A percentile compares a stretch with the other conserved stretches of the same genome.
phyloP scores from a whole-genome alignment of 2,329 filamentous ascomycete species.

The Xylaria multiplex region DNA sequence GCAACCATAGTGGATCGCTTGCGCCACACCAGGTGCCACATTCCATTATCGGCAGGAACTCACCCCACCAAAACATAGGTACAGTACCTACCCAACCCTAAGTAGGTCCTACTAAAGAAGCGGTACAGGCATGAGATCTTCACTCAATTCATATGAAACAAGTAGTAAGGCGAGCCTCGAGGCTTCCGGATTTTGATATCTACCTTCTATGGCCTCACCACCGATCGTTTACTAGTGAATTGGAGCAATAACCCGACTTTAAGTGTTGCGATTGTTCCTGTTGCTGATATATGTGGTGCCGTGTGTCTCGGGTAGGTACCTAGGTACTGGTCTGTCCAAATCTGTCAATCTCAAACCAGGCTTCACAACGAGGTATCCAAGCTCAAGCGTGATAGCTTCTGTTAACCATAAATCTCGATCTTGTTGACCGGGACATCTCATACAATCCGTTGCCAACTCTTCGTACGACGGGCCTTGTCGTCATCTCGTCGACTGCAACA shows the following conservation, averaged over 20 bases:
- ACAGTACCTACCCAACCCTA: not conserved
- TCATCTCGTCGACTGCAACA: not conserved
- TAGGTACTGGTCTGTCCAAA: no score
- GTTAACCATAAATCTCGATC: not conserved
- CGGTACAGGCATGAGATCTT: not conserved
- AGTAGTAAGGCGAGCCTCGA: slow-evolving; percentile 3
- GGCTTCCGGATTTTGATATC: not conserved
- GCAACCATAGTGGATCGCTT: no score
- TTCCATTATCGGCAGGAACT: not conserved
- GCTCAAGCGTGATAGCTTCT: not conserved
- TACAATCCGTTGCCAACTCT: slow-evolving; percentile 2
- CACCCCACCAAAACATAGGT: not conserved
- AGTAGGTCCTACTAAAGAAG: not conserved
- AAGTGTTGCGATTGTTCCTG: no score
- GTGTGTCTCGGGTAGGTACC: no score
- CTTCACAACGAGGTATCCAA: no score
- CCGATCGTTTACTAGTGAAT: not conserved
- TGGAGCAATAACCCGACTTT: no score
- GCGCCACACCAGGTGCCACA: no score
- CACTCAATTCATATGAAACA: not conserved
- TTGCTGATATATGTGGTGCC: no score
- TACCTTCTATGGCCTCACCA: not conserved
- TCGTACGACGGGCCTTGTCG: not conserved
- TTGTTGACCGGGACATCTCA: not conserved
- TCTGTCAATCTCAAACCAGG: no score